Evolutionary conservation across 1,139 yeast genomes (phyloP).

Genomic region (Hyphopichia wangnamkhiaoensis): DNA sequence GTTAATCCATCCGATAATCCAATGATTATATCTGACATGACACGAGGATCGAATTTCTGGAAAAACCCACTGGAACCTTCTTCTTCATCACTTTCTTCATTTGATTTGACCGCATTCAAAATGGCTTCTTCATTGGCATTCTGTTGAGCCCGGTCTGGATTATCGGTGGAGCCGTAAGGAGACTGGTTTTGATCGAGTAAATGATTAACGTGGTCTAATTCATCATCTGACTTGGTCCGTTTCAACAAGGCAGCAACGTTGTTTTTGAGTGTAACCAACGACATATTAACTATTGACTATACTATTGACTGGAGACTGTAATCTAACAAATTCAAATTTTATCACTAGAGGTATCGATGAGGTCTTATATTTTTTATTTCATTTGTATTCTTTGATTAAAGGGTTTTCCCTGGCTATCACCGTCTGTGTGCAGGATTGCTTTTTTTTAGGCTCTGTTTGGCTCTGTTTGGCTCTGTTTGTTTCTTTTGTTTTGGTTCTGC

Average conservation of each 20-base stretch:
- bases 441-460: no score
- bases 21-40: conserved; percentile 77
- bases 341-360: no score
- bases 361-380: no score
- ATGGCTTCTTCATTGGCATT: conserved; percentile 43
- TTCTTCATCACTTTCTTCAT: conserved; percentile 21
- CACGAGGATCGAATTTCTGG: conserved; percentile 62
- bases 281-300: no score
- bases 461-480: no score
- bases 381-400: no score
- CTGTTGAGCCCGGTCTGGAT: conserved; percentile 36
- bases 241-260: conserved; percentile 28
- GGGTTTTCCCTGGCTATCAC: no score
- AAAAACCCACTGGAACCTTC: conserved; percentile 35
- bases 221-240: conserved; percentile 27
- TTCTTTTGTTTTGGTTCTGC: no score
- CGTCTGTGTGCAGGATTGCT: no score
- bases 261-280: conserved; percentile 43
- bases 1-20: conserved; percentile 82
- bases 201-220: conserved; percentile 34
- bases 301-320: no score
- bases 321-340: no score
- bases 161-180: conserved; percentile 42
- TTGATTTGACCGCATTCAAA: conserved; percentile 24
- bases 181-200: conserved; percentile 34